phyloP scores from a whole-genome alignment of 768 basidiomycete species.

The Xanthoconium stramineum region DNA sequence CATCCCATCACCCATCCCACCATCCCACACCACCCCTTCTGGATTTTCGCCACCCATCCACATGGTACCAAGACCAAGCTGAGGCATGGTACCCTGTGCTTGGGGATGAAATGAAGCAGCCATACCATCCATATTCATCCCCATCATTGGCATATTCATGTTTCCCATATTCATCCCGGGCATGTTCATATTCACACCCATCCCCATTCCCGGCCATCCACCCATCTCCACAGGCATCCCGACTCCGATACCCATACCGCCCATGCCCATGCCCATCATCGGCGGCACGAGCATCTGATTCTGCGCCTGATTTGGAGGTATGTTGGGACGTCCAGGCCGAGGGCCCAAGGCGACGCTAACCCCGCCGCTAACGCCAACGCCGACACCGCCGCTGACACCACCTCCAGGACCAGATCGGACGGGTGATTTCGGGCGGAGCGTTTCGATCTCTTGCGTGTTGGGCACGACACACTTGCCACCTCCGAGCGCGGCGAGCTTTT shows the following conservation, averaged over 20 bases:
- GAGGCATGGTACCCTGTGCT: slow-evolving; percentile 22
- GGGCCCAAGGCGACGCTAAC: slow-evolving; percentile 16
- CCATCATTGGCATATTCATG: slow-evolving; percentile 40
- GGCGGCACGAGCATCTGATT: slow-evolving; percentile 35
- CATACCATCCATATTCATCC: slow-evolving; percentile 38
- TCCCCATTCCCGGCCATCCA: slow-evolving; percentile 35
- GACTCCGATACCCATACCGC: slow-evolving; percentile 37
- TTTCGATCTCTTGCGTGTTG: slow-evolving; percentile 76
- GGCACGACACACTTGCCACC: slow-evolving; percentile 65
- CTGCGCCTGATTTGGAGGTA: slow-evolving; percentile 17
- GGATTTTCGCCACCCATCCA: slow-evolving; percentile 35
- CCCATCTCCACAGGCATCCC: slow-evolving; percentile 34
- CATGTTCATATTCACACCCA: slow-evolving; percentile 38
- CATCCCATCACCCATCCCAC: slow-evolving; percentile 41
- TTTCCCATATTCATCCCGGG: slow-evolving; percentile 39
- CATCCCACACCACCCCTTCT: slow-evolving; percentile 37
- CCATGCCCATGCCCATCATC: slow-evolving; percentile 45
- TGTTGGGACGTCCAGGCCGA: slow-evolving; percentile 15
- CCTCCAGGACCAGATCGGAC: slow-evolving; percentile 39
- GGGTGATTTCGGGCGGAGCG: slow-evolving; percentile 83
- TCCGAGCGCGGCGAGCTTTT: slow-evolving; percentile 43
- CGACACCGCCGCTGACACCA: neutral
- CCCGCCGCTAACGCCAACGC: slow-evolving; percentile 22
- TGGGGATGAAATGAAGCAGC: slow-evolving; percentile 23
- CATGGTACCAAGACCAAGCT: slow-evolving; percentile 24